phyloP scores from a whole-genome alignment of 805 yeast genomes.

The Teunomyces cretensis region DNA sequence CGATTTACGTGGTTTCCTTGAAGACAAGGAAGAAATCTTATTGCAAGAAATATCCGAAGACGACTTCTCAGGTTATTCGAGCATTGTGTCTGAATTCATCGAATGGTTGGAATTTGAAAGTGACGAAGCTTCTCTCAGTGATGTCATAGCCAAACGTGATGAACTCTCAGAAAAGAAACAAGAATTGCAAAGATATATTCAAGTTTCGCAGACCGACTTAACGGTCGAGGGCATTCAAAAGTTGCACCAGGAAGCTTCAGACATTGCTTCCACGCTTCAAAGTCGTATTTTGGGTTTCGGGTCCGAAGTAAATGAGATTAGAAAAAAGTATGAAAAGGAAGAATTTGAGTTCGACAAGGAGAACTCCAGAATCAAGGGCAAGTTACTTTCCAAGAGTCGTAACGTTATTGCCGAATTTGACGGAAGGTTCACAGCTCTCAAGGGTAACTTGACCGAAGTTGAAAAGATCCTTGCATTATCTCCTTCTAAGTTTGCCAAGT shows the following conservation, averaged over 20 bases:
- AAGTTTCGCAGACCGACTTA: slow-evolving; percentile 47
- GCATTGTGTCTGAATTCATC: slow-evolving; percentile 46
- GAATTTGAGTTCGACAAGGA: slow-evolving; percentile 55
- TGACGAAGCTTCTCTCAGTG: slow-evolving; percentile 43
- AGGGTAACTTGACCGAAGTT: slow-evolving; percentile 26
- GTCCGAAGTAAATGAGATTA: slow-evolving; percentile 42
- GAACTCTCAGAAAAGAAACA: slow-evolving; percentile 17
- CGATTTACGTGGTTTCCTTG: slow-evolving; percentile 59
- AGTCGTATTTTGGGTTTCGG: slow-evolving; percentile 45
- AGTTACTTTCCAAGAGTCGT: slow-evolving; percentile 10
- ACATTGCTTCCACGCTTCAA: slow-evolving; percentile 43
- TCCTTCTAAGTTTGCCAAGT: slow-evolving; percentile 19
- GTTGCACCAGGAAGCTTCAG: slow-evolving; percentile 43
- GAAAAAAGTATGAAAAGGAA: slow-evolving; percentile 42
- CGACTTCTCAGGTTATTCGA: slow-evolving; percentile 23
- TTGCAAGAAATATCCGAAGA: slow-evolving; percentile 39
- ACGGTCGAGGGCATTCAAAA: slow-evolving; percentile 44
- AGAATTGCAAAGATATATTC: slow-evolving; percentile 34
- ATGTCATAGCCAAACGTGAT: slow-evolving; percentile 24
- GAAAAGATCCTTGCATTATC: slow-evolving; percentile 21
- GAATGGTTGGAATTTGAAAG: slow-evolving; percentile 83
- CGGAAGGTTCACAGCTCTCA: slow-evolving; percentile 22
- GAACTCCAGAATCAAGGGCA: slow-evolving; percentile 41
- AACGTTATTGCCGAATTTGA: slow-evolving; percentile 28
- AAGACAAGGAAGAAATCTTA: slow-evolving; percentile 47